phyloP scores from a whole-genome alignment of 1,139 yeast genomes.

The Nakaseomyces sp. region DNA sequence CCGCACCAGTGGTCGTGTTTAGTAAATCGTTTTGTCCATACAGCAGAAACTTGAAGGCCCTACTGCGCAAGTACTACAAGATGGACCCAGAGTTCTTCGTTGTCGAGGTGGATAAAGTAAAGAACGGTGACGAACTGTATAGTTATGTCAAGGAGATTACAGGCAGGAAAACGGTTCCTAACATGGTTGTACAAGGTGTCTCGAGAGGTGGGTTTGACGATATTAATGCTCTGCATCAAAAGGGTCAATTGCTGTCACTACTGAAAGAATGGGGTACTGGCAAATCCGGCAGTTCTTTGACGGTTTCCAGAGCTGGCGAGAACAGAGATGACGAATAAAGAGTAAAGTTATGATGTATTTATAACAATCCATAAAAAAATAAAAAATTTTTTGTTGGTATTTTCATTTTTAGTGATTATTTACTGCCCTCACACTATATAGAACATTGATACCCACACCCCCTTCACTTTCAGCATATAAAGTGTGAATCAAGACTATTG shows the following conservation, averaged over 20 bases:
- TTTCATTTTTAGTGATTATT: too few relatives aligned
- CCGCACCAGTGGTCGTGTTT: slow-evolving; percentile 62
- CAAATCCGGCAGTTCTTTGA: neutral
- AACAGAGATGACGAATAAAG: neutral
- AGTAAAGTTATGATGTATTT: too few relatives aligned
- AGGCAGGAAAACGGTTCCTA: slow-evolving; percentile 62
- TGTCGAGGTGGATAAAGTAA: slow-evolving; percentile 73
- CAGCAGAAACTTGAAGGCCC: slow-evolving; percentile 57
- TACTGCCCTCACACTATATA: too few relatives aligned
- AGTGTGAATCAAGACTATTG: too few relatives aligned
- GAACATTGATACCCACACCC: too few relatives aligned
- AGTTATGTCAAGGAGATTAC: slow-evolving; percentile 44
- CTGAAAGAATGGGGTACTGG: slow-evolving; percentile 12
- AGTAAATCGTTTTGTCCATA: slow-evolving; percentile 66
- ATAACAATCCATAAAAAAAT: too few relatives aligned
- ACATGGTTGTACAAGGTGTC: slow-evolving; percentile 48
- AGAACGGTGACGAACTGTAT: slow-evolving; percentile 52
- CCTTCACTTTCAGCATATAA: too few relatives aligned
- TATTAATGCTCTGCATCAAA: slow-evolving; percentile 47
- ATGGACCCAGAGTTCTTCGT: slow-evolving; percentile 64
- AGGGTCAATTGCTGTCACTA: slow-evolving; percentile 8
- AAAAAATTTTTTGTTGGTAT: too few relatives aligned
- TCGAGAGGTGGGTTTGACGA: slow-evolving; percentile 76
- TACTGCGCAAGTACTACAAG: slow-evolving; percentile 53
- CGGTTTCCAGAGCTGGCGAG: neutral